Percentiles rank a stretch among this genome's conserved stretches.
phyloP scores from a whole-genome alignment of 208 protist species.

The Trypanosoma caninum region DNA sequence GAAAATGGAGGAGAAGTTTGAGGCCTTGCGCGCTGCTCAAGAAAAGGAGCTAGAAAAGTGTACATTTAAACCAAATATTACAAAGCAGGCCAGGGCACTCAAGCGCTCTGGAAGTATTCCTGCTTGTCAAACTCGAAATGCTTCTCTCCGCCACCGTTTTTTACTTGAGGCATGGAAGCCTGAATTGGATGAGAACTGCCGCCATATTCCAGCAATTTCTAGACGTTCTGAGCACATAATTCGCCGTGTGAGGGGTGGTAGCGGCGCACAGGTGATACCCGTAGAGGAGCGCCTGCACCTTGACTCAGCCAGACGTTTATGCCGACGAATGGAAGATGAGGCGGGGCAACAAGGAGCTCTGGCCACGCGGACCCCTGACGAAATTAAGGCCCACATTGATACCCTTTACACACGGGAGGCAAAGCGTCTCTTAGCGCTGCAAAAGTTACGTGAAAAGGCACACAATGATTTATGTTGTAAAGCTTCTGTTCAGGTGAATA shows the following conservation, averaged over 20 bases:
- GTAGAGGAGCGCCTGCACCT: conserved; percentile 47
- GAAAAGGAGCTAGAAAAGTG: conserved; percentile 23
- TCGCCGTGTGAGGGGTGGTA: conserved; percentile 27
- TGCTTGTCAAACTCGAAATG: conserved; percentile 8
- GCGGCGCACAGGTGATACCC: conserved; percentile 23
- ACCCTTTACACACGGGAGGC: conserved; percentile 44
- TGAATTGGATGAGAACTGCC: conserved; percentile 19
- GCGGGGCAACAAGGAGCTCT: background rate
- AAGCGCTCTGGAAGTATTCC: conserved; percentile 7
- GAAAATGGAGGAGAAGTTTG: conserved; percentile 18
- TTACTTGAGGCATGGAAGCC: conserved; percentile 44
- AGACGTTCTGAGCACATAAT: conserved; percentile 43
- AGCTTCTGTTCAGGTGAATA: conserved; percentile 29
- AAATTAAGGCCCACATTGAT: conserved; percentile 52
- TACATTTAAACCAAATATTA: conserved; percentile 54
- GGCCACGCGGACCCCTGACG: conserved; percentile 18
- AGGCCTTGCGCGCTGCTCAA: conserved; percentile 18
- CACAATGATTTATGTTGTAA: conserved; percentile 3
- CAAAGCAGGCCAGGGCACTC: conserved; percentile 21
- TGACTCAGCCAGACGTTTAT: conserved; percentile 28
- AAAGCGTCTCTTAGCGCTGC: conserved; percentile 34
- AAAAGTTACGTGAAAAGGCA: conserved; percentile 34
- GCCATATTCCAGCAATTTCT: conserved; percentile 38
- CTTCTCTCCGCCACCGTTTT: conserved; percentile 33
- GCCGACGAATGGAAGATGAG: conserved; percentile 16